These are phyloP conservation scores for Trichoderma arundinaceum DNA, from an alignment of 2,329 filamentous ascomycete genomes.

Conservation along the genomic window DNA sequence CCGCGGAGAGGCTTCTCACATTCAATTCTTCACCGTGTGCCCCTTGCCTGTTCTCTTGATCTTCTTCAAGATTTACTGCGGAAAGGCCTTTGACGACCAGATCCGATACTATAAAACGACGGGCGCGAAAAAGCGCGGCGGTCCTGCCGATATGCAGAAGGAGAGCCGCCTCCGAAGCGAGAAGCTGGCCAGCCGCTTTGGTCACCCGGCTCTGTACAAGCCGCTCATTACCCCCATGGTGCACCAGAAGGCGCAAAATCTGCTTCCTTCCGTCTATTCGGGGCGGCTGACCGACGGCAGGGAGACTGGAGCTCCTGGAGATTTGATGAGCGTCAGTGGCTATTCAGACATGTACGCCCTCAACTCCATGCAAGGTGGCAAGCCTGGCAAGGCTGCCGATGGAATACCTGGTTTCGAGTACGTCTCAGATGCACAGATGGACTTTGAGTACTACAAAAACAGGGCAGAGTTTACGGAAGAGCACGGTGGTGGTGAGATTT, in stretches of 20 bases:
- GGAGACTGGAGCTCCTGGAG: constrained; percentile 60
- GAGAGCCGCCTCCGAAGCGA: constrained; percentile 64
- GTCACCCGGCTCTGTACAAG: constrained; percentile 88
- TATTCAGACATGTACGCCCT: constrained; percentile 84
- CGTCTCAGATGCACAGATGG: constrained; percentile 82
- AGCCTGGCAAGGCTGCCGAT: constrained; percentile 53
- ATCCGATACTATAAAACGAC: constrained; percentile 80
- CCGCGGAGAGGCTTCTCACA: constrained; percentile 64
- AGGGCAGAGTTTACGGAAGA: constrained; percentile 85
- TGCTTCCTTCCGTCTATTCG: constrained; percentile 83
- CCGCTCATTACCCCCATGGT: constrained; percentile 95
- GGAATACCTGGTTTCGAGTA: constrained; percentile 80
- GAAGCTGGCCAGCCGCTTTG: constrained; percentile 78
- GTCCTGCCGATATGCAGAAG: constrained; percentile 55
- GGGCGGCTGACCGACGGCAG: constrained; percentile 75
- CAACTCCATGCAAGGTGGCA: constrained; percentile 72
- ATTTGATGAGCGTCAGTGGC: constrained; percentile 65
- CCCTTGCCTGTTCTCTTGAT: constrained; percentile 81
- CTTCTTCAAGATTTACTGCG: constrained; percentile 86
- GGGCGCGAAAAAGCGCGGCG: constrained; percentile 52
- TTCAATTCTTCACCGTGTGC: constrained; percentile 68
- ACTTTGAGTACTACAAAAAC: constrained; percentile 92
- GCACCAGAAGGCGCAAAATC: constrained; percentile 84
- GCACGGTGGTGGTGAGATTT: constrained; percentile 77
- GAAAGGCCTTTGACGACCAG: constrained; percentile 74